A percentile compares a stretch with the other conserved stretches of the same genome.
Evolutionary conservation across 495 filamentous ascomycete genomes (phyloP).

Genomic region (Lasiosphaeriaceae sp.): DNA sequence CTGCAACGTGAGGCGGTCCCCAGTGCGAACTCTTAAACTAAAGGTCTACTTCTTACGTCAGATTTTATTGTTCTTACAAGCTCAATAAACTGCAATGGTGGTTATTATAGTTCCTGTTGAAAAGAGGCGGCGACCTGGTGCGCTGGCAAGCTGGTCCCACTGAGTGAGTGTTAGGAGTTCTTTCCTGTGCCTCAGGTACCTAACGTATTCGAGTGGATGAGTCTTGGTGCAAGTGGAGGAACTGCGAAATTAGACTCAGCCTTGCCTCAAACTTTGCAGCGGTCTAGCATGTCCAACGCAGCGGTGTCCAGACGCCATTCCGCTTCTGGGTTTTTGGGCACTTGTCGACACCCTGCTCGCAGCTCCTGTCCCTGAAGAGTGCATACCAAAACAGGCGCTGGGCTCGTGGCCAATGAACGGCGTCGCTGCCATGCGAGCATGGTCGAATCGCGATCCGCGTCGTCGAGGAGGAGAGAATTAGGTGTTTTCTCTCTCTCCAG

Average conservation of each 20-base stretch:
- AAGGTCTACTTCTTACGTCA: background rate
- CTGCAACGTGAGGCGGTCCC: too few relatives aligned
- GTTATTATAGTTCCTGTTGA: background rate
- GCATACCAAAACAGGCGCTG: constrained; percentile 24
- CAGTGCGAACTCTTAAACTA: too few relatives aligned
- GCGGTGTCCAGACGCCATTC: background rate
- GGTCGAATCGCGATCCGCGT: background rate
- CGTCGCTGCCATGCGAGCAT: background rate
- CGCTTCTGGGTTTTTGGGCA: background rate
- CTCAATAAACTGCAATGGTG: too few relatives aligned
- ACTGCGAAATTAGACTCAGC: constrained; percentile 29
- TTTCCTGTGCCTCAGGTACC: constrained; percentile 7
- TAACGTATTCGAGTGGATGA: constrained; percentile 16
- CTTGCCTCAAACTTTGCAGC: constrained; percentile 16
- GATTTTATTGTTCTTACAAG: too few relatives aligned
- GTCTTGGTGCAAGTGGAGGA: constrained; percentile 3
- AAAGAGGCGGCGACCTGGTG: background rate
- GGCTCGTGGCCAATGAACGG: constrained; percentile 18
- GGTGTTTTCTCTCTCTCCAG: too few relatives aligned
- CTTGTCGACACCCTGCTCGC: background rate
- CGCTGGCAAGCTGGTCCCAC: too few relatives aligned
- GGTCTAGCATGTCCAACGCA: constrained; percentile 2
- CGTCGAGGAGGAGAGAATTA: background rate
- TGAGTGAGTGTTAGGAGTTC: too few relatives aligned
- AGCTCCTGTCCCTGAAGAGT: constrained; percentile 21